These are phyloP conservation scores for Hortiboletus campestris DNA, from an alignment of 768 basidiomycete genomes.

Conservation along the genomic window DNA sequence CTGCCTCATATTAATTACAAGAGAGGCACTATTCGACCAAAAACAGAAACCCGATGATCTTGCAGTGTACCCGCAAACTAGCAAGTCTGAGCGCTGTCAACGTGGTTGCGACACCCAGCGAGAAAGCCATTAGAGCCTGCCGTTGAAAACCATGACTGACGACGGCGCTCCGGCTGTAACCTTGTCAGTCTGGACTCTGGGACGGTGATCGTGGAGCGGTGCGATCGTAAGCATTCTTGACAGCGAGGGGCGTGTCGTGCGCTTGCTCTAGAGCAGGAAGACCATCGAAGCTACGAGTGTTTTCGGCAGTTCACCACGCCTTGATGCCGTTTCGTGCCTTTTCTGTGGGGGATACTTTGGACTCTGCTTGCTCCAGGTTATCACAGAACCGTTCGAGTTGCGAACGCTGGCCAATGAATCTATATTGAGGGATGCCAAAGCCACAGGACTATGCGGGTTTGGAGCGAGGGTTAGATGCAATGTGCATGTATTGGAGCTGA, in stretches of 20 bases:
- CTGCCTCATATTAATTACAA: no score
- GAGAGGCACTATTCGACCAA: background rate
- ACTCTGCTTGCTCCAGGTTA: slow-evolving; percentile 44
- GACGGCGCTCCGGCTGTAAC: background rate
- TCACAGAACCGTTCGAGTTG: slow-evolving; percentile 47
- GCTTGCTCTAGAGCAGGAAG: slow-evolving; percentile 46
- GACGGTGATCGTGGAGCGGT: slow-evolving; percentile 5
- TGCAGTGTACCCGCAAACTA: slow-evolving; percentile 5
- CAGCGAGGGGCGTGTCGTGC: slow-evolving; percentile 11
- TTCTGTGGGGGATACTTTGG: slow-evolving; percentile 15
- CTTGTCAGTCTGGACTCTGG: background rate
- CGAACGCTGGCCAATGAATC: slow-evolving; percentile 54
- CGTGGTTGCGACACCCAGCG: slow-evolving; percentile 26
- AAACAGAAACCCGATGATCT: background rate
- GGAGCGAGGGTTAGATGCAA: background rate
- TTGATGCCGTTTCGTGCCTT: slow-evolving; percentile 45
- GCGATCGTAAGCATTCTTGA: slow-evolving; percentile 24
- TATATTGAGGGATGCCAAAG: slow-evolving; percentile 59
- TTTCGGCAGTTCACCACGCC: slow-evolving; percentile 53
- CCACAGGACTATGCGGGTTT: slow-evolving; percentile 56
- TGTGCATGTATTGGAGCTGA: background rate
- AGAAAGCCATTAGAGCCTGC: slow-evolving; percentile 28
- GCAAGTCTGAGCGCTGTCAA: slow-evolving; percentile 11
- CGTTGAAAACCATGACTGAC: background rate
- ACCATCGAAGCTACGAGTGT: slow-evolving; percentile 54